Conservation (phyloP, 2,329 filamentous ascomycete genomes). For the Scedosporium boydii region DNA sequence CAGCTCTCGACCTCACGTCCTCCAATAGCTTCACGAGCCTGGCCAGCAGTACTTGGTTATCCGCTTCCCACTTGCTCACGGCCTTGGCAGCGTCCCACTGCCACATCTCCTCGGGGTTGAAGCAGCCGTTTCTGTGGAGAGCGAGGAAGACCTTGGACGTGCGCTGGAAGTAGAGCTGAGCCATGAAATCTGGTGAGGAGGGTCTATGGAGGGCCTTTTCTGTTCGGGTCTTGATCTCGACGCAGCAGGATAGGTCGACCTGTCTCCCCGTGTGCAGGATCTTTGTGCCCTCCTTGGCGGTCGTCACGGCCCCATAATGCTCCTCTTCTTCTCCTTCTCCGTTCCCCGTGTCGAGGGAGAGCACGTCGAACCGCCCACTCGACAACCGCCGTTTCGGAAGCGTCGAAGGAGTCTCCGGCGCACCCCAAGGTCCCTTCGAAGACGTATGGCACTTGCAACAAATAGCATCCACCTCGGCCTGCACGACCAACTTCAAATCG, state of each 20-base stretch:
- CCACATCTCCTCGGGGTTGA: background rate
- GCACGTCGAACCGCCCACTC: constrained; percentile 2
- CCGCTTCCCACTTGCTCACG: background rate
- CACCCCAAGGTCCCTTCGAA: background rate
- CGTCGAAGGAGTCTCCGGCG: background rate
- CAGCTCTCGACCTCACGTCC: background rate
- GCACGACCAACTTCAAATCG: background rate
- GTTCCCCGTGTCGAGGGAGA: background rate
- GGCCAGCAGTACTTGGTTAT: background rate
- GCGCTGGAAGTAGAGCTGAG: constrained; percentile 6
- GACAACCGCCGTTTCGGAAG: background rate
- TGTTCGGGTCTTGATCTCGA: constrained; percentile 5
- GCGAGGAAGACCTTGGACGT: background rate
- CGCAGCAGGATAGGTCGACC: background rate
- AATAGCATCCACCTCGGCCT: background rate
- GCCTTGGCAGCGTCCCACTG: background rate
- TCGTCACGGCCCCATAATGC: background rate
- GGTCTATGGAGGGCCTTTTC: background rate
- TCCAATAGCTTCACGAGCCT: background rate
- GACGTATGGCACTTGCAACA: background rate
- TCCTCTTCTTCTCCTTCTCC: background rate
- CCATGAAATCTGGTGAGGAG: background rate
- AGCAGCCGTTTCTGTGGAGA: background rate
- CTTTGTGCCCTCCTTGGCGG: background rate
- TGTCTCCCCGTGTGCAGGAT: background rate